Conservation (phyloP, 345 rosid genomes). For the Kandelia obovata region DNA sequence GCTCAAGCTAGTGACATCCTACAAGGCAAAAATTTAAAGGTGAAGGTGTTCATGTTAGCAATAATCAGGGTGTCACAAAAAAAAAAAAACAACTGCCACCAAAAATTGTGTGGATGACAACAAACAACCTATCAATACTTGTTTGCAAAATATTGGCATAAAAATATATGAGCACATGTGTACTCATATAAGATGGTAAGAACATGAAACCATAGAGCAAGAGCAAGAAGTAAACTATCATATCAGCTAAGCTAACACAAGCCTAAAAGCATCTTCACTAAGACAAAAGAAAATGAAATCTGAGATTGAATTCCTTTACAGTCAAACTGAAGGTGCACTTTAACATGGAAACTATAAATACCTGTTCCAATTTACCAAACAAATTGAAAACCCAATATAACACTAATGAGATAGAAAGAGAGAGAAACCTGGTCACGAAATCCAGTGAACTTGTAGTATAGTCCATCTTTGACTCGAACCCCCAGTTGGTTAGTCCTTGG, state of each 20-base stretch:
- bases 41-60: not conserved
- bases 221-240: not conserved
- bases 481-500: constrained; percentile 86
- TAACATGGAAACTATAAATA: not conserved
- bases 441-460: constrained; percentile 79
- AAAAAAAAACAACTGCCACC: too few species aligned
- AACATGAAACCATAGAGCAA: not conserved
- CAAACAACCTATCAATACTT: too few species aligned
- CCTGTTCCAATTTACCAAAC: not conserved
- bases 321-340: not conserved
- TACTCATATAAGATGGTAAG: not conserved
- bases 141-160: not conserved
- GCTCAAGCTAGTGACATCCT: constrained; percentile 75
- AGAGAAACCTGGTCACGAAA: constrained; percentile 79
- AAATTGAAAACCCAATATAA: constrained; percentile 1
- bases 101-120: too few species aligned
- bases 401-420: not conserved
- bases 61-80: too few species aligned
- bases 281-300: not conserved
- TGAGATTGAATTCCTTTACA: not conserved
- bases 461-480: constrained; percentile 69
- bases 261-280: not conserved
- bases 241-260: not conserved
- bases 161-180: not conserved
- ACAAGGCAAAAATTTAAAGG: constrained; percentile 9